A percentile compares a stretch with the other conserved stretches of the same genome.
Conservation (phyloP, 768 basidiomycete genomes). For the Leccinellum luteum region DNA sequence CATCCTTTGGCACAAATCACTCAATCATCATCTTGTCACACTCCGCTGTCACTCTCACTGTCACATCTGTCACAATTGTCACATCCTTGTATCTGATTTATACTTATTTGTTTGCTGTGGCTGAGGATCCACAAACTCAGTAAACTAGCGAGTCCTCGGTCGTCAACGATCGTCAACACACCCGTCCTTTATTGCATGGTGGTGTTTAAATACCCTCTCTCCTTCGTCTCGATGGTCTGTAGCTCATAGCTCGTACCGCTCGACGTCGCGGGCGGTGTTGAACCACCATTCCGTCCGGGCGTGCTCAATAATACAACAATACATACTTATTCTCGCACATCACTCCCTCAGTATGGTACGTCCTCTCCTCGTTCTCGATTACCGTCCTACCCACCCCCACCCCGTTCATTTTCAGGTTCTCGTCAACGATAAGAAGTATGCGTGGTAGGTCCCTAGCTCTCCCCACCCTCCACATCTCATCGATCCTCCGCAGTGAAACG, state of each 20-base stretch:
- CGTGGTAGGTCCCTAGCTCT: conserved; percentile 55
- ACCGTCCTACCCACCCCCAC: conserved; percentile 1
- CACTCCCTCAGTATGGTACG: conserved; percentile 36
- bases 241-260: conserved; percentile 49
- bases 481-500: conserved; percentile 59
- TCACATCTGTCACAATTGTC: conserved; percentile 1
- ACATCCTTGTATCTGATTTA: conserved; percentile 9
- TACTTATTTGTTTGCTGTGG: conserved; percentile 25
- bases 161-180: too few species aligned
- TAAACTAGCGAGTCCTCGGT: conserved; percentile 26
- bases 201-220: conserved; percentile 44
- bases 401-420: conserved; percentile 47
- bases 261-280: conserved; percentile 57
- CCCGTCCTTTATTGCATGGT: conserved; percentile 39
- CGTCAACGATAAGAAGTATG: conserved; percentile 76
- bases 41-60: conserved; percentile 10
- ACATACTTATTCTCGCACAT: too few species aligned
- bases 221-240: conserved; percentile 27
- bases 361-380: conserved; percentile 9
- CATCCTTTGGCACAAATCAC: conserved; percentile 33
- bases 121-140: conserved; percentile 13
- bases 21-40: conserved; percentile 13
- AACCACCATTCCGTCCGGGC: conserved; percentile 38
- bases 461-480: conserved; percentile 4
- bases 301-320: conserved; percentile 10